These are phyloP conservation scores for Cinnamomum micranthum DNA, from an alignment of 164 flowering plant genomes.

Conservation along the genomic window DNA sequence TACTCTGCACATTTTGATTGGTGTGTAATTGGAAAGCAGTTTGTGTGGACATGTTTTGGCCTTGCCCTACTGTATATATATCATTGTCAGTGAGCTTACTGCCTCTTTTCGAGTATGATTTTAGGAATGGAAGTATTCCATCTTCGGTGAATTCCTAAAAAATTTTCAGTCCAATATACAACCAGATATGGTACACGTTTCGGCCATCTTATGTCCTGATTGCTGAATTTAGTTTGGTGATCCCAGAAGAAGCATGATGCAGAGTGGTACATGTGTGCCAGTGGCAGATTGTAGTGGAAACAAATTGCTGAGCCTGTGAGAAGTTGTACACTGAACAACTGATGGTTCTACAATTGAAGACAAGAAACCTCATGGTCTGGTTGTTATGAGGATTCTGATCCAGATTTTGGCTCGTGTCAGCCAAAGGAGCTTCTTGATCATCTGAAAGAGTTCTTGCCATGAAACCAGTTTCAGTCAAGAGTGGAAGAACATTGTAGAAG, in stretches of 20 bases:
- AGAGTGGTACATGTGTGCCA: conserved; percentile 61
- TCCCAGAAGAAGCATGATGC: conserved; percentile 33
- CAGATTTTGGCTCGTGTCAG: conserved; percentile 78
- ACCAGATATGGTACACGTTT: background rate
- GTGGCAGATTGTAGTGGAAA: conserved; percentile 53
- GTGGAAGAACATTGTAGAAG: conserved; percentile 64
- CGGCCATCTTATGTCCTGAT: background rate
- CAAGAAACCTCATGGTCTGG: conserved; percentile 69
- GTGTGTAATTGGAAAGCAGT: background rate
- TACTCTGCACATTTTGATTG: background rate
- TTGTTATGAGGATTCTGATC: conserved; percentile 69
- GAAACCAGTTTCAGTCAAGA: conserved; percentile 73
- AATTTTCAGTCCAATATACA: no score
- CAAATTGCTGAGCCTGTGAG: conserved; percentile 74
- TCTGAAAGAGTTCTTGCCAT: conserved; percentile 77
- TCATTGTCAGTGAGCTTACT: background rate
- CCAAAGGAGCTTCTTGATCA: conserved; percentile 82
- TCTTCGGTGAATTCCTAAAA: background rate
- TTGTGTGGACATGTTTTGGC: background rate
- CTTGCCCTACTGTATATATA: no score
- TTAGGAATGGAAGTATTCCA: background rate
- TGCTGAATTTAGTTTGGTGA: background rate
- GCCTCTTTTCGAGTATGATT: background rate
- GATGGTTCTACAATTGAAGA: conserved; percentile 73
- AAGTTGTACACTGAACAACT: conserved; percentile 67